These are phyloP conservation scores for Diversispora eburnea DNA, from an alignment of 192 early-diverging fungal genomes.

Conservation along the genomic window DNA sequence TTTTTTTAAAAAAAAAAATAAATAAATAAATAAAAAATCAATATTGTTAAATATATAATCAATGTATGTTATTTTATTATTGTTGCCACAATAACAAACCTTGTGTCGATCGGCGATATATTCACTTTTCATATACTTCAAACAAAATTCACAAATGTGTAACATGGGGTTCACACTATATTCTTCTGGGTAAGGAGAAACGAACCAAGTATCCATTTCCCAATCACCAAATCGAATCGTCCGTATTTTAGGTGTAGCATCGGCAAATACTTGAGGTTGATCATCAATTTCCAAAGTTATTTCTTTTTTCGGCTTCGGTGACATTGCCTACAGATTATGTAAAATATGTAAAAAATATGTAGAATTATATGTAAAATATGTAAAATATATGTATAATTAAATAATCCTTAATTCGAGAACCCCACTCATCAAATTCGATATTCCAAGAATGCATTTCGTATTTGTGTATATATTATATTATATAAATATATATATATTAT, in stretches of 20 bases:
- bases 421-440: too few species aligned
- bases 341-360: not conserved
- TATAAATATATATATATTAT: not conserved
- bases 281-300: conserved; percentile 17
- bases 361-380: not conserved
- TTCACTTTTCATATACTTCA: conserved; percentile 95
- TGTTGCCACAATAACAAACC: conserved; percentile 29
- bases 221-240: conserved; percentile 78
- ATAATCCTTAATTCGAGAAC: not conserved
- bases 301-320: conserved; percentile 15
- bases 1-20: not conserved
- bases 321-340: not conserved
- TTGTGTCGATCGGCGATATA: conserved; percentile 80
- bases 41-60: not conserved
- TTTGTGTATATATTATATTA: not conserved
- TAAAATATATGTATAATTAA: not conserved
- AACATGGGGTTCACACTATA: conserved; percentile 77
- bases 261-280: conserved; percentile 20
- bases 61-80: not conserved
- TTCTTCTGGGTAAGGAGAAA: conserved; percentile 95
- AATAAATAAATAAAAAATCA: not conserved
- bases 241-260: conserved; percentile 53
- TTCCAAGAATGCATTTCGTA: not conserved
- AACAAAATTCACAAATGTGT: conserved; percentile 94
- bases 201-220: conserved; percentile 91